Evolutionary conservation across 352 stramenopile species (phyloP).

Genomic region (Phytopythium helicoides): DNA sequence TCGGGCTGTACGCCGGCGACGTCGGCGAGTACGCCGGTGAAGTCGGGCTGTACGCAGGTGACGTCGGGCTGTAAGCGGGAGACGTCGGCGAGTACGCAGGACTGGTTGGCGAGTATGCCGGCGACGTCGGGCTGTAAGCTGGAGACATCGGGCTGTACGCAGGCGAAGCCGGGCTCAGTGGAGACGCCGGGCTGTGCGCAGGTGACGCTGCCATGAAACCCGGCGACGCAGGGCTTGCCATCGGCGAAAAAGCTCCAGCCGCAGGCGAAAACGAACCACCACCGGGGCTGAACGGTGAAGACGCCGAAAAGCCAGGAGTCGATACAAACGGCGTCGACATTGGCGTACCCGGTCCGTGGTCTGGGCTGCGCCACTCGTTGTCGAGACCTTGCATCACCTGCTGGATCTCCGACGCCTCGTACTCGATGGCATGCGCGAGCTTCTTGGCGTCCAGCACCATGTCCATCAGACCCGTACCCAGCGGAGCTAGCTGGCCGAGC

Average conservation of each 20-base stretch:
- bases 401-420: constrained; percentile 92
- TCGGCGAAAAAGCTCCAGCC: constrained; percentile 81
- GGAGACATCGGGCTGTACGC: constrained; percentile 89
- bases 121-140: constrained; percentile 84
- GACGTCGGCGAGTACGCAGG: too few relatives aligned
- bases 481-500: constrained; percentile 95
- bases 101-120: constrained; percentile 64
- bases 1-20: constrained; percentile 75
- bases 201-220: constrained; percentile 75
- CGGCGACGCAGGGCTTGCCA: constrained; percentile 73
- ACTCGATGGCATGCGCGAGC: constrained; percentile 96
- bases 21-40: constrained; percentile 82
- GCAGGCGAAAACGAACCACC: constrained; percentile 89
- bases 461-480: constrained; percentile 98
- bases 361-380: constrained; percentile 89
- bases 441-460: constrained; percentile 98
- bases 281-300: constrained; percentile 82
- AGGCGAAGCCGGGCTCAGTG: constrained; percentile 74
- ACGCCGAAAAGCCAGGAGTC: constrained; percentile 87
- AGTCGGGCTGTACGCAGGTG: constrained; percentile 71
- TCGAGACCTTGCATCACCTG: constrained; percentile 90
- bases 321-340: constrained; percentile 85
- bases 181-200: constrained; percentile 70
- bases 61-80: too few relatives aligned
- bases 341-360: constrained; percentile 69